Base-by-base conservation (phyloP, 345 rosid genomes). In the Orychophragmus violaceus region DNA sequence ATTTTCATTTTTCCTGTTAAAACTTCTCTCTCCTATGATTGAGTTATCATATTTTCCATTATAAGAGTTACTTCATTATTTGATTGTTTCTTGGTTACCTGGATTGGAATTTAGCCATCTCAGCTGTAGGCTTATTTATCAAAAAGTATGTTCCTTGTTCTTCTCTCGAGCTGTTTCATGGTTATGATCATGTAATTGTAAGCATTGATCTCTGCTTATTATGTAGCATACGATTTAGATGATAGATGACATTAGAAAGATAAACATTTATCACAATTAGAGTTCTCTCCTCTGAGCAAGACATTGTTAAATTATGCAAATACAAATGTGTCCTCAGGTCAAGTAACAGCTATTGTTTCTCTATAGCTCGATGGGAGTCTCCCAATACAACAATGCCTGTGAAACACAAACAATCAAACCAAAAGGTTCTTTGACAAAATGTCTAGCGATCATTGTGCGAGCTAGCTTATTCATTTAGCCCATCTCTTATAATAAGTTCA, bases 351-450 rank as follows among this genome's bases (percentile, higher is more conserved):
- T 28, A n/a, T 39, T n/a, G 18, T 23, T 65, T 71, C 23, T 65
- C 66, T 72, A 65, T 65, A 72, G 50, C 66, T 59, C 76, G 61
- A 50, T 65, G 55, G 76, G 71, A 39, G 62, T 65, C 39, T 72
- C 37, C 66, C 62, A 72, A 50, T 72, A 59, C 71, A 72, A 65
- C 62, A 72, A 65, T 1, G 66, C 71, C 62, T 65, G 66, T 39
- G 16, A 65, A 57, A 29, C 39, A 35, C 55, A 18, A 37, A 35
- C 55, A 18, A 37, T 12, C 23, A 59, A 55, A 49, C 16, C 24
- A 72, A 64, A 27, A 46, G 12, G 1, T 49, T 29, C 53, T 17
- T 37, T 7, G 46, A n/a, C 53, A 65, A 72, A 72, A 49, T 58
- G 46, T 58, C 36, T 72, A 55, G 25, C 53, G 12, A 11, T 35